Evolutionary conservation across 371 early-diverging fungal genomes (phyloP).

Genomic region (Syncephalastrum contaminatum): DNA sequence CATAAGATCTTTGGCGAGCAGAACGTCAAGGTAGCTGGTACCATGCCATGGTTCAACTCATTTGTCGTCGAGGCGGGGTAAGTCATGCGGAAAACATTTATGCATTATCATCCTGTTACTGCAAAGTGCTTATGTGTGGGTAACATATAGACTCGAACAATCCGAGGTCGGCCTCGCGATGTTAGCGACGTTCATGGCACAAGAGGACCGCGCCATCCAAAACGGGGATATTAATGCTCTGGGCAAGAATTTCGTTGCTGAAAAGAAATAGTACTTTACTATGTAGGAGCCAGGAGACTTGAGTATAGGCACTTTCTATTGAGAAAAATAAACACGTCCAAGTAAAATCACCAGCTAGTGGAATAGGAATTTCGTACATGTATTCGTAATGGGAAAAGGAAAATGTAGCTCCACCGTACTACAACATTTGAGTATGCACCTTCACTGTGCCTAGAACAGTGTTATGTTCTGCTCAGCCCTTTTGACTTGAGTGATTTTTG

Average conservation of each 20-base stretch:
- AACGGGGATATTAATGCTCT: not conserved
- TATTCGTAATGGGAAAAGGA: too few relatives aligned
- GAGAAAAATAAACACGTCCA: too few relatives aligned
- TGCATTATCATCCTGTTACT: not conserved
- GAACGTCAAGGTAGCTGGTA: not conserved
- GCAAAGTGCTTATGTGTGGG: too few relatives aligned
- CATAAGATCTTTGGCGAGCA: not conserved
- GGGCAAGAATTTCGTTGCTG: conserved; percentile 3
- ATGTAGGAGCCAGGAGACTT: too few relatives aligned
- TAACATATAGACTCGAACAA: conserved; percentile 8
- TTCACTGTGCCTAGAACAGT: too few relatives aligned
- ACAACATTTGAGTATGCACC: too few relatives aligned
- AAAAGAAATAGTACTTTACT: conserved; percentile 2
- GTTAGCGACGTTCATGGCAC: conserved; percentile 7
- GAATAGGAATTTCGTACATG: too few relatives aligned
- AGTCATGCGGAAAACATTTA: conserved; percentile 5
- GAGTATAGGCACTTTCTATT: too few relatives aligned
- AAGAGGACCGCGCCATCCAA: conserved; percentile 5
- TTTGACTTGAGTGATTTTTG: too few relatives aligned
- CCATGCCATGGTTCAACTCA: not conserved
- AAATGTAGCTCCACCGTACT: too few relatives aligned
- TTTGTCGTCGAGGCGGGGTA: conserved; percentile 2
- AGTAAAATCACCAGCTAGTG: too few relatives aligned
- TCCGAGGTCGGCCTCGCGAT: not conserved
- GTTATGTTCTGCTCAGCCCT: too few relatives aligned